phyloP scores from a whole-genome alignment of 2,329 filamentous ascomycete species.

The Xylariaceae sp. region DNA sequence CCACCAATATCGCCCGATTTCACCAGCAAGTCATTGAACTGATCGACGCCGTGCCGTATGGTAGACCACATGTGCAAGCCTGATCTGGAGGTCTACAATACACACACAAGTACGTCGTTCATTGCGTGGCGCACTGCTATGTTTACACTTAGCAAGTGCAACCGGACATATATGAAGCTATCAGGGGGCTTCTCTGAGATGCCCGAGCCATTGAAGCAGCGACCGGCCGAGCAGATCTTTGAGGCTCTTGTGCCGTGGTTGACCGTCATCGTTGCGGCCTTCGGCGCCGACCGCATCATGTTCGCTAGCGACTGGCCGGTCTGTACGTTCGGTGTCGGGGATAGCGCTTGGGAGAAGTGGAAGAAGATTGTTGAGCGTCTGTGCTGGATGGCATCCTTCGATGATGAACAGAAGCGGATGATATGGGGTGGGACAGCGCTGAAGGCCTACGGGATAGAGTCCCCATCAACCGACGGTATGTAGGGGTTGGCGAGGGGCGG shows the following conservation, averaged over 20 bases:
- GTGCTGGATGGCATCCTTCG: conserved; percentile 59
- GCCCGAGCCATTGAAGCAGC: conserved; percentile 48
- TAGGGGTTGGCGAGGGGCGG: not conserved
- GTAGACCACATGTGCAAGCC: conserved; percentile 94
- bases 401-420: conserved; percentile 56
- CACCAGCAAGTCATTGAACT: not conserved
- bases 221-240: conserved; percentile 55
- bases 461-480: not conserved
- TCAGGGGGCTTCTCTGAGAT: conserved; percentile 82
- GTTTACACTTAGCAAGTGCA: conserved; percentile 59
- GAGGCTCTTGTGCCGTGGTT: conserved; percentile 66
- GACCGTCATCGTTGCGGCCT: conserved; percentile 65
- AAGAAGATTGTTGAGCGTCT: conserved; percentile 63
- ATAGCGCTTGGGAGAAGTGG: conserved; percentile 72
- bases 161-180: conserved; percentile 82
- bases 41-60: conserved; percentile 34
- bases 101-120: conserved; percentile 53
- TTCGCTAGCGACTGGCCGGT: conserved; percentile 95
- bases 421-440: conserved; percentile 71
- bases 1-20: no score
- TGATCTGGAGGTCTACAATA: conserved; percentile 62
- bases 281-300: conserved; percentile 71
- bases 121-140: conserved; percentile 67
- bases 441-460: conserved; percentile 60
- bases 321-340: conserved; percentile 62